Base-by-base conservation (phyloP, 2,329 filamentous ascomycete species). In the Colletotrichum tropicicola region DNA sequence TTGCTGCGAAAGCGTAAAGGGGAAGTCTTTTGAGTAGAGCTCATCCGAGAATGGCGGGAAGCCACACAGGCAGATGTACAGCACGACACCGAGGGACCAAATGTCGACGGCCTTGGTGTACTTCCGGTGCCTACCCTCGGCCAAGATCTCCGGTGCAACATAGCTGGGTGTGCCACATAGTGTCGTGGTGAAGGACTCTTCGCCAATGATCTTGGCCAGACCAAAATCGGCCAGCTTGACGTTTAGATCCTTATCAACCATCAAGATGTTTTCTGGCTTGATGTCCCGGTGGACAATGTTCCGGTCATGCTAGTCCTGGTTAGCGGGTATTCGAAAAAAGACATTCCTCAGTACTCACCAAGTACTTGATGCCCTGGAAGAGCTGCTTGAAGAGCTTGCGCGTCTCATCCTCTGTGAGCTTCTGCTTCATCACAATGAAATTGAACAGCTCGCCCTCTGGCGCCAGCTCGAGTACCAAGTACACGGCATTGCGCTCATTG, bases 21-120 rank as follows among this genome's bases (percentile, higher is more conserved):
- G 96, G 69, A 94, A 96, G 45, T 97, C 90, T 35, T 80, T 80
- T 1, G 89, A 90, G 78, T 90, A 92, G 0, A 98, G 88, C 78
- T 99, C 96, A 72, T 99, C 96, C 0, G 93, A 97, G 79, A 99
- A 99, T 0, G 96, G 96, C 5, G 95, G 96, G 73, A 98, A 98
- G 35, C 96, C 96, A 75, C 96, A 98, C 5, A 98, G 86, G 75
- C 94, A 98, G 71, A 98, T 98, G 79, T 98, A 99, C 23, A 99
- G 85, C 4, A 99, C 95, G 3, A 99, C 96, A n/a, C 96, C 96
- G 1, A 98, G 85, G 1, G 94, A 97, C 96, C 96, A 98, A 43
- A 98, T 85, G 75, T 99, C 96, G 9, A 99, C 96, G 3, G 94
- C 94, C 73, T 94, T 93, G 58, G 94, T 97, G 80, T 99, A 99